These are phyloP conservation scores for Erucastrum elatum DNA, from an alignment of 345 rosid genomes.

Conservation along the genomic window DNA sequence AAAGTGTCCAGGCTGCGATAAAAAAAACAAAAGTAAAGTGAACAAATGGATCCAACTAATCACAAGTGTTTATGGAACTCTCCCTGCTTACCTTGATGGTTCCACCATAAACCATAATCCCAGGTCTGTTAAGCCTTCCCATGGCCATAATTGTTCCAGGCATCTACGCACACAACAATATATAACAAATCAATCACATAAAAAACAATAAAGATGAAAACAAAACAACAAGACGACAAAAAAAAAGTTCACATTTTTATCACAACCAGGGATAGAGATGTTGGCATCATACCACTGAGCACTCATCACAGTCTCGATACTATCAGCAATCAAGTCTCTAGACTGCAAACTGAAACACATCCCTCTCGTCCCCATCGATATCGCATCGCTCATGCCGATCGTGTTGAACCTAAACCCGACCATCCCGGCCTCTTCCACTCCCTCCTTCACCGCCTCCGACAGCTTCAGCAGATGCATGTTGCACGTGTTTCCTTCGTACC, in stretches of 20 bases:
- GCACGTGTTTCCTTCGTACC: slow-evolving; percentile 98
- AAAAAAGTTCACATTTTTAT: slow-evolving; percentile 72
- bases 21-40: slow-evolving; percentile 12
- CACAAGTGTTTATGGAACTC: neutral
- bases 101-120: slow-evolving; percentile 97
- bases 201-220: too few relatives aligned
- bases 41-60: slow-evolving; percentile 1
- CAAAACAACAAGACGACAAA: neutral
- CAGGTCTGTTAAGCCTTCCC: slow-evolving; percentile 97
- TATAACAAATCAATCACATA: neutral
- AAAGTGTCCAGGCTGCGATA: slow-evolving; percentile 91
- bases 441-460: slow-evolving; percentile 89
- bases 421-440: slow-evolving; percentile 81
- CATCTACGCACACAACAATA: slow-evolving; percentile 51
- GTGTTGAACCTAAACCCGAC: slow-evolving; percentile 96
- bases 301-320: slow-evolving; percentile 98
- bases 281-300: slow-evolving; percentile 99
- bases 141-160: slow-evolving; percentile 99
- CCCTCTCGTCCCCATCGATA: slow-evolving; percentile 96
- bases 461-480: slow-evolving; percentile 83
- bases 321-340: slow-evolving; percentile 96
- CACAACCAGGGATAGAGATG: slow-evolving; percentile 95
- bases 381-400: slow-evolving; percentile 93
- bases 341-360: slow-evolving; percentile 93
- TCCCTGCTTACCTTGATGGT: slow-evolving; percentile 73